phyloP scores from a whole-genome alignment of 352 stramenopile genomes.

The Pythium grandisporangium region DNA sequence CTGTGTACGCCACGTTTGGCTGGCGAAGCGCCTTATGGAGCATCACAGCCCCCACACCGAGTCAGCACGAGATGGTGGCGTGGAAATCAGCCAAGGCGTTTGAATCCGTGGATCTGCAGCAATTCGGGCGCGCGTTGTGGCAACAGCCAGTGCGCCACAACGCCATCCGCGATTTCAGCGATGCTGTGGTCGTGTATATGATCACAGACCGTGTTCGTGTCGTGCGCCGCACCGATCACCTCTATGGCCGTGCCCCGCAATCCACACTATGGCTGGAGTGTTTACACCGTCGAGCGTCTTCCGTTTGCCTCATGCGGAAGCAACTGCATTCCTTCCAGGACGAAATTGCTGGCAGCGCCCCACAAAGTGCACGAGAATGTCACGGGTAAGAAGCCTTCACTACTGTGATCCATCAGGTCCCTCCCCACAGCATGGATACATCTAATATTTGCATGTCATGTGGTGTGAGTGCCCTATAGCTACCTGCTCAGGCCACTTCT shows the following conservation, averaged over 20 bases:
- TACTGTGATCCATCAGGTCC: neutral
- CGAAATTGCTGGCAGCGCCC: neutral
- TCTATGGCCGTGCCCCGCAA: conserved; percentile 5
- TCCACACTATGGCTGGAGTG: conserved; percentile 12
- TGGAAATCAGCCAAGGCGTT: conserved; percentile 14
- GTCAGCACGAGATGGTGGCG: neutral
- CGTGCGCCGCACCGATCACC: conserved; percentile 7
- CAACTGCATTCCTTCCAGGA: conserved; percentile 13
- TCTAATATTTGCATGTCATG: too few relatives aligned
- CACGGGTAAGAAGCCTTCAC: conserved; percentile 3
- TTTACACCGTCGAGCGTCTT: conserved; percentile 1
- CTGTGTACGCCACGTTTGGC: conserved; percentile 8
- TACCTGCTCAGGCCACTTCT: conserved; percentile 11
- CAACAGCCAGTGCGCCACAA: too few relatives aligned
- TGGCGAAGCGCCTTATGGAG: conserved; percentile 10
- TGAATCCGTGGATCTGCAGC: conserved; percentile 2
- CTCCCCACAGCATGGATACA: neutral
- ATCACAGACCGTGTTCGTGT: conserved; percentile 6
- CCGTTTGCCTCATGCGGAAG: conserved; percentile 4
- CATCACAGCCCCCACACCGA: neutral
- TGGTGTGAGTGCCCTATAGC: too few relatives aligned
- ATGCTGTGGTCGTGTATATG: too few relatives aligned
- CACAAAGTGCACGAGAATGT: conserved; percentile 6
- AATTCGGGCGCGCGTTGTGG: conserved; percentile 6
- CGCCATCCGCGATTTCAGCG: too few relatives aligned